Conservation (phyloP, 2,329 filamentous ascomycete species). For the Colletotrichum gigasporum region DNA sequence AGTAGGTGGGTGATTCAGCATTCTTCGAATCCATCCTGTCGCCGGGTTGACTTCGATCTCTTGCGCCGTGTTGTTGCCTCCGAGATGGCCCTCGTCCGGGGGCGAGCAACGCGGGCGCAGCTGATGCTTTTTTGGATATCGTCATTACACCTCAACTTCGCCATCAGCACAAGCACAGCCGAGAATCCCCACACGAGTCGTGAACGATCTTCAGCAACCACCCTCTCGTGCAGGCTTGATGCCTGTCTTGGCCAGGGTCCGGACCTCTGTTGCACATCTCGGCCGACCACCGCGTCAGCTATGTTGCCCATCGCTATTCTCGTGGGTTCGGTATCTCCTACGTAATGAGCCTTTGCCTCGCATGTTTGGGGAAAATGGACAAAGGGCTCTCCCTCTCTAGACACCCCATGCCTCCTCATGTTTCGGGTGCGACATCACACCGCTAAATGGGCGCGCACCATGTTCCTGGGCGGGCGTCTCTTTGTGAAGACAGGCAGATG, state of each 20-base stretch:
- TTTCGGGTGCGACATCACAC: slow-evolving; percentile 17
- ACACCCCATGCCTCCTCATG: slow-evolving; percentile 7
- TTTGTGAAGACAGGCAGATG: neutral
- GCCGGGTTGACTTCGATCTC: too few species aligned
- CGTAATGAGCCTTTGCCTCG: neutral
- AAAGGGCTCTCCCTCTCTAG: neutral
- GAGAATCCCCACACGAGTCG: slow-evolving; percentile 7
- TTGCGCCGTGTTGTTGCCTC: neutral
- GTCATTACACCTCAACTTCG: neutral
- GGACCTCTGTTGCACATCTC: slow-evolving; percentile 3
- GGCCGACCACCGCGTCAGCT: slow-evolving; percentile 14
- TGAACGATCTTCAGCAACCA: slow-evolving; percentile 11
- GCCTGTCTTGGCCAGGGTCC: slow-evolving; percentile 1
- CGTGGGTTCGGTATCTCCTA: neutral
- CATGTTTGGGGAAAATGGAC: neutral
- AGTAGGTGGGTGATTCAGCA: slow-evolving; percentile 19
- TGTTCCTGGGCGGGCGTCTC: neutral
- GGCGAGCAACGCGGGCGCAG: neutral
- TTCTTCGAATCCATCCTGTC: slow-evolving; percentile 3
- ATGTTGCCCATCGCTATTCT: neutral
- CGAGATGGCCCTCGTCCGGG: neutral
- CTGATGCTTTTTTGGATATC: neutral
- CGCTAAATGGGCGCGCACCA: slow-evolving; percentile 12
- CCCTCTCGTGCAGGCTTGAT: slow-evolving; percentile 4
- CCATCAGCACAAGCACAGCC: neutral